phyloP scores from a whole-genome alignment of 2,329 filamentous ascomycete genomes.

The Monosporascus sp. region DNA sequence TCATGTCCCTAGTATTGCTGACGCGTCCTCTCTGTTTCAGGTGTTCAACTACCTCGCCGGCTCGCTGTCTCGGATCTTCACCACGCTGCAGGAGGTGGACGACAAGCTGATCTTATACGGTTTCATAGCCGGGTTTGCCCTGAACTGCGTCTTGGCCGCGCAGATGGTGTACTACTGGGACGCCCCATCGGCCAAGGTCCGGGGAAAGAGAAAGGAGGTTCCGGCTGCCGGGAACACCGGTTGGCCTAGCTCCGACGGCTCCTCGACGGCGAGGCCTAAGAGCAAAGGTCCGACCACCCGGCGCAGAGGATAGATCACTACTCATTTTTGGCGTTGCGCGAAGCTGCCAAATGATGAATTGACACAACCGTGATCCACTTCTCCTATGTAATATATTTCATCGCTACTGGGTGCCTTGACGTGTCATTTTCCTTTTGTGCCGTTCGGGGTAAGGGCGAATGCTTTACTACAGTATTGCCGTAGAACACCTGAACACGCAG shows the following conservation, averaged over 20 bases:
- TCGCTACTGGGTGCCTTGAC: too few relatives aligned
- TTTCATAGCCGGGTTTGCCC: conserved; percentile 83
- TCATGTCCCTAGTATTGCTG: conserved; percentile 2
- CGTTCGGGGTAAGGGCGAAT: too few relatives aligned
- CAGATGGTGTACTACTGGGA: conserved; percentile 99
- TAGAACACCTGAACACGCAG: too few relatives aligned
- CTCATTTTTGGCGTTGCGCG: neutral
- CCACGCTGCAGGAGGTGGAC: conserved; percentile 93
- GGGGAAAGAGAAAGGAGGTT: conserved; percentile 35
- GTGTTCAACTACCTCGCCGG: conserved; percentile 97
- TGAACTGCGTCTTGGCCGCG: conserved; percentile 78
- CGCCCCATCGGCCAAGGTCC: conserved; percentile 41
- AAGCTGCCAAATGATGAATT: neutral
- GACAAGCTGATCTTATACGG: conserved; percentile 95
- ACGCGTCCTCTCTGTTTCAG: conserved; percentile 37
- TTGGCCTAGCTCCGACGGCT: conserved; percentile 18
- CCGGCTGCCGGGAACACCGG: conserved; percentile 11
- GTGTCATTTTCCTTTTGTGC: too few relatives aligned
- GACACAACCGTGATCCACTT: too few relatives aligned
- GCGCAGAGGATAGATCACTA: conserved; percentile 30
- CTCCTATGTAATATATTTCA: too few relatives aligned
- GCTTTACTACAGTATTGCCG: too few relatives aligned
- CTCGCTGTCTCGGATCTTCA: conserved; percentile 92
- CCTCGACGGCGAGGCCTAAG: conserved; percentile 26
- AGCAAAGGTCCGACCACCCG: conserved; percentile 37